Evolutionary conservation across 306 rosid genomes (phyloP).

Genomic region (Parietaria judaica): DNA sequence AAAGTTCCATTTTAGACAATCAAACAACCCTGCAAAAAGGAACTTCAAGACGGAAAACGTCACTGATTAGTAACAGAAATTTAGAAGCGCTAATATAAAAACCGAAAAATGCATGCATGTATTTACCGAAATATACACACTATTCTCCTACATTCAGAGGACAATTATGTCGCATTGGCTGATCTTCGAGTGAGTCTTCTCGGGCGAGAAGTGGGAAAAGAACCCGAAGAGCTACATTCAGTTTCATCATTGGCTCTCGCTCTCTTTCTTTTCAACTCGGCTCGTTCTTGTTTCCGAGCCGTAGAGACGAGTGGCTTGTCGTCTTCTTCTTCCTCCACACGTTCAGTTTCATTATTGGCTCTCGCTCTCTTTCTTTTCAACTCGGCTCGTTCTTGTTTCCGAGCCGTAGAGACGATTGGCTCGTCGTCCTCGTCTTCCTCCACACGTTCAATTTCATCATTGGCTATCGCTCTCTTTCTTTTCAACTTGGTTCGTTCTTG

Average conservation of each 20-base stretch:
- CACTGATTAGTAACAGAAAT: neutral
- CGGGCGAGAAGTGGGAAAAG: conserved; percentile 18
- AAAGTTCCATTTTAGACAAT: neutral
- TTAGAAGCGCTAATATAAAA: neutral
- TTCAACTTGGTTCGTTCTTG: conserved; percentile 29
- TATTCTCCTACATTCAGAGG: neutral
- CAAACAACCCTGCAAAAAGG: neutral
- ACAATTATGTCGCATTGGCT: conserved; percentile 1
- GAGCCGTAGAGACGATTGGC: conserved; percentile 21
- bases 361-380: conserved; percentile 35
- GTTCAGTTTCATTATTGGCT: conserved; percentile 26
- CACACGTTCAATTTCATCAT: conserved; percentile 25
- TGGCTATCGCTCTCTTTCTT: conserved; percentile 31
- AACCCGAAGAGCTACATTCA: conserved; percentile 28
- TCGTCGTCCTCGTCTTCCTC: conserved; percentile 19
- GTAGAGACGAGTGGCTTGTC: conserved; percentile 17
- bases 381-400: conserved; percentile 28
- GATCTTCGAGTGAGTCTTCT: conserved; percentile 34
- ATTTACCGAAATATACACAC: neutral
- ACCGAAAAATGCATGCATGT: neutral
- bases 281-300: conserved; percentile 30
- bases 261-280: conserved; percentile 35
- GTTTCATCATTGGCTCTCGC: conserved; percentile 20
- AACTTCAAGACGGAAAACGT: too few species aligned
- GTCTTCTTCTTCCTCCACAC: conserved; percentile 15